Conservation (phyloP, 345 rosid species). For the Populus deltoides region DNA sequence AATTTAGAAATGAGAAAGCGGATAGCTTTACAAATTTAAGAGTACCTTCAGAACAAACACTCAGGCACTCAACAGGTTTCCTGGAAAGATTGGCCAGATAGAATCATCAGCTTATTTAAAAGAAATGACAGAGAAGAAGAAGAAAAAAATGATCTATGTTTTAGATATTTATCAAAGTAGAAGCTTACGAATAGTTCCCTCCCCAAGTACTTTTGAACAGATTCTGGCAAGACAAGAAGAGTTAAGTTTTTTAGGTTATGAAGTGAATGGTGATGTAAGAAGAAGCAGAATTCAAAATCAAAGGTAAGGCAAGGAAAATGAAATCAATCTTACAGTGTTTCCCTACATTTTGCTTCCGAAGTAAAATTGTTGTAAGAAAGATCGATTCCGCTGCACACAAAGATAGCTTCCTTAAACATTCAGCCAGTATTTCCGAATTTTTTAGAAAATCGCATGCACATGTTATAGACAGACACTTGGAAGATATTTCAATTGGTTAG, state of each 20-base stretch:
- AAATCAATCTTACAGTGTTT: conserved; percentile 1
- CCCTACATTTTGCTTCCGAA: neutral
- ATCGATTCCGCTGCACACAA: conserved; percentile 15
- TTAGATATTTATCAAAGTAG: too few relatives aligned
- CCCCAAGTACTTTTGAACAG: conserved; percentile 5
- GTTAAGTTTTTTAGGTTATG: too few relatives aligned
- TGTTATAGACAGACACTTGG: neutral
- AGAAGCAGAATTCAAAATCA: neutral
- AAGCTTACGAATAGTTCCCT: neutral
- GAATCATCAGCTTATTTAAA: neutral
- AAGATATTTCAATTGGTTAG: too few relatives aligned
- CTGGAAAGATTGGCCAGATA: neutral
- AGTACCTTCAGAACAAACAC: conserved; percentile 5
- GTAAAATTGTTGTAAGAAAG: conserved; percentile 21
- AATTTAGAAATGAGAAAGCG: neutral
- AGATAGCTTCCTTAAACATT: neutral
- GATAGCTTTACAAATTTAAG: neutral
- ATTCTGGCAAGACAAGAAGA: too few relatives aligned
- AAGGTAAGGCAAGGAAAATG: neutral
- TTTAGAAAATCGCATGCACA: too few relatives aligned
- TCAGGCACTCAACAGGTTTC: neutral
- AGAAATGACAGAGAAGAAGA: neutral
- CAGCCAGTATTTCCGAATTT: too few relatives aligned
- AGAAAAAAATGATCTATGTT: neutral
- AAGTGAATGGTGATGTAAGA: too few relatives aligned